phyloP scores from a whole-genome alignment of 805 yeast genomes.

The Yarrowia hollandica region DNA sequence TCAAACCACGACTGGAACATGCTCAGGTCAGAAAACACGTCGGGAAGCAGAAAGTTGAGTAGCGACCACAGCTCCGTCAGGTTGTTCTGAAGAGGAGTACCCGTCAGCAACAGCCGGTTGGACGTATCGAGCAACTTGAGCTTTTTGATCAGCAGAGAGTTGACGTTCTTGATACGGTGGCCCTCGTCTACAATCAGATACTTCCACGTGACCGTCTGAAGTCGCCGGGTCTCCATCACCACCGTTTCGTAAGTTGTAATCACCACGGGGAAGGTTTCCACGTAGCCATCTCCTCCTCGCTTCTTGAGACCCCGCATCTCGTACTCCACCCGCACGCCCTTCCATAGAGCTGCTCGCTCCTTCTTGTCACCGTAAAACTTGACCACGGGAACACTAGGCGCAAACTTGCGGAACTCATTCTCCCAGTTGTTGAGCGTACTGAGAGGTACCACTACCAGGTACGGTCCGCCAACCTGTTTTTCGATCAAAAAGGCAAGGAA shows the following conservation, averaged over 20 bases:
- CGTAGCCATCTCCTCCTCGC: slow-evolving; percentile 33
- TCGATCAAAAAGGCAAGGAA: slow-evolving; percentile 80
- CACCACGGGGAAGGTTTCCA: slow-evolving; percentile 50
- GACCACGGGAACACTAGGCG: slow-evolving; percentile 65
- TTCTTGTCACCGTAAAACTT: slow-evolving; percentile 62
- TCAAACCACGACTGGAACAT: slow-evolving; percentile 95
- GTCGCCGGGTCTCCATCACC: slow-evolving; percentile 61
- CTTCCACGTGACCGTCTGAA: slow-evolving; percentile 65
- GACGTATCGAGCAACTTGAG: slow-evolving; percentile 60
- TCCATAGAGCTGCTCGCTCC: slow-evolving; percentile 49
- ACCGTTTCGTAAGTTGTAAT: slow-evolving; percentile 82
- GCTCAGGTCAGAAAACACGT: slow-evolving; percentile 85
- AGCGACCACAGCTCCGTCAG: slow-evolving; percentile 89
- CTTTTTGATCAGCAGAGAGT: slow-evolving; percentile 70
- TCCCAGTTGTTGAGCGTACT: slow-evolving; percentile 88
- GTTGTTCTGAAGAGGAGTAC: slow-evolving; percentile 96
- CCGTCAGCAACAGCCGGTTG: slow-evolving; percentile 80
- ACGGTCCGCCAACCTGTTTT: slow-evolving; percentile 84
- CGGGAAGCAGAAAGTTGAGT: slow-evolving; percentile 87
- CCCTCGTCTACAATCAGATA: slow-evolving; percentile 94
- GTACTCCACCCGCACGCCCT: not conserved
- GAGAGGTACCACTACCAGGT: slow-evolving; percentile 91
- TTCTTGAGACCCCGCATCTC: slow-evolving; percentile 4
- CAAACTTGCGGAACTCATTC: slow-evolving; percentile 66
- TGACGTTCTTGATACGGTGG: slow-evolving; percentile 82